Base-by-base conservation (phyloP, 2,329 filamentous ascomycete species). In the Colletotrichum cereale region DNA sequence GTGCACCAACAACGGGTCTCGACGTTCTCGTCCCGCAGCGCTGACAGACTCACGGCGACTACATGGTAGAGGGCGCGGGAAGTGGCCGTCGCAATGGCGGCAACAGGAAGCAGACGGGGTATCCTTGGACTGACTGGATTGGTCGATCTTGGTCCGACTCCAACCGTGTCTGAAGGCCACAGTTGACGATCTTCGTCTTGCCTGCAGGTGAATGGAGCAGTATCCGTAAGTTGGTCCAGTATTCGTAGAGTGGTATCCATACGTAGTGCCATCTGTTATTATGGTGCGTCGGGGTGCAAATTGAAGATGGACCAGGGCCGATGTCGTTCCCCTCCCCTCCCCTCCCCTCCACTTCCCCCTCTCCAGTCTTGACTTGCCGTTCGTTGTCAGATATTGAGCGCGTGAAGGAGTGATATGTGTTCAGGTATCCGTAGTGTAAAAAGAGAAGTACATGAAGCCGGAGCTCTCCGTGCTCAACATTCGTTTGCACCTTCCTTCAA, bases 241-340 rank as follows among this genome's bases (percentile, higher is more conserved):
- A 31, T 47, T n/a, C 8, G n/a, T 47, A 6, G 44, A n/a, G 21
- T 47, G n/a, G 42, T 34, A 29, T 14, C 36, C 12, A 42, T n/a
- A n/a, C n/a, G 34, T 14, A n/a, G 55, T 61, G 42, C 57, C 26
- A 47, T 61, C 38, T 61, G 21, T n/a, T n/a, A n/a, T 24, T 61
- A 34, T 61, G 26, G 38, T 11, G 56, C 38, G 12, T 36, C 26
- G 24, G 56, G 26, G 56, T 16, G 21, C 38, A 6, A 44, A 12
- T 21, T 29, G 24, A 31, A n/a, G 38, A 31, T 44, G 36, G n/a
- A 24, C 38, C 56, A 36, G 48, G 26, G 16, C 48, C 48, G 53
- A n/a, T n/a, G n/a, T n/a, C 16, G 5, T 10, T n/a, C 21, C 44
- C 3, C 44, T 47, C 16, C 12, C 21, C 42, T n/a, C 8, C 21